Evolutionary conservation across 495 filamentous ascomycete species (phyloP).

Genomic region (Aspergillus cavernicola): DNA sequence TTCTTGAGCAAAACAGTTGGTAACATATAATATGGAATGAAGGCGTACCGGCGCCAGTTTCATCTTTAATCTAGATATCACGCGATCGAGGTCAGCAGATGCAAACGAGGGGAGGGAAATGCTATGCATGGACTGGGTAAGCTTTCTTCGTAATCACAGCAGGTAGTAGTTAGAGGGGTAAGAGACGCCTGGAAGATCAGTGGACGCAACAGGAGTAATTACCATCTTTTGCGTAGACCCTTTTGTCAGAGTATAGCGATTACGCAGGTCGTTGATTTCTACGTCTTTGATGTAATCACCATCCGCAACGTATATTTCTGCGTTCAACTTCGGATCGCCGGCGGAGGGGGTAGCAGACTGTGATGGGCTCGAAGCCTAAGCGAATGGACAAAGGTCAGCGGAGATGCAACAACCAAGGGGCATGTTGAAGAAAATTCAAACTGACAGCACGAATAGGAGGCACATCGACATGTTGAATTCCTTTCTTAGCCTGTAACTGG

Average conservation of each 20-base stretch:
- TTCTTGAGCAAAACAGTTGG: constrained; percentile 49
- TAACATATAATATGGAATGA: constrained; percentile 42
- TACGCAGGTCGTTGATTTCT: constrained; percentile 96
- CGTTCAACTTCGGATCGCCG: constrained; percentile 60
- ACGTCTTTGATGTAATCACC: constrained; percentile 98
- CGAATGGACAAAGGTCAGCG: constrained; percentile 16
- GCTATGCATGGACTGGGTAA: constrained; percentile 77
- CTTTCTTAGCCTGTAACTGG: constrained; percentile 86
- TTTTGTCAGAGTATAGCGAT: constrained; percentile 96
- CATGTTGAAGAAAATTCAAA: not conserved
- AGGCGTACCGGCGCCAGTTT: constrained; percentile 99
- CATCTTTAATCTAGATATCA: constrained; percentile 99
- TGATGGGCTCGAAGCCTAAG: constrained; percentile 49
- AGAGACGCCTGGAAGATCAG: constrained; percentile 71
- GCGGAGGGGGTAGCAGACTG: constrained; percentile 44
- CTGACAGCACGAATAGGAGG: constrained; percentile 74
- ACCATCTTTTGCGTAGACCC: constrained; percentile 99
- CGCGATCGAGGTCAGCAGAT: constrained; percentile 94
- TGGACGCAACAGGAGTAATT: constrained; percentile 76
- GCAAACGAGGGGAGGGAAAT: constrained; percentile 75
- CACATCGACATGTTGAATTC: constrained; percentile 89
- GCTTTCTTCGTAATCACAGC: constrained; percentile 68
- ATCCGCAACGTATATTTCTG: constrained; percentile 89
- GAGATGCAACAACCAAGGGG: not conserved
- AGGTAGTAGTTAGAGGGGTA: constrained; percentile 26